phyloP scores from a whole-genome alignment of 352 stramenopile genomes.

The Phytophthora multivora region DNA sequence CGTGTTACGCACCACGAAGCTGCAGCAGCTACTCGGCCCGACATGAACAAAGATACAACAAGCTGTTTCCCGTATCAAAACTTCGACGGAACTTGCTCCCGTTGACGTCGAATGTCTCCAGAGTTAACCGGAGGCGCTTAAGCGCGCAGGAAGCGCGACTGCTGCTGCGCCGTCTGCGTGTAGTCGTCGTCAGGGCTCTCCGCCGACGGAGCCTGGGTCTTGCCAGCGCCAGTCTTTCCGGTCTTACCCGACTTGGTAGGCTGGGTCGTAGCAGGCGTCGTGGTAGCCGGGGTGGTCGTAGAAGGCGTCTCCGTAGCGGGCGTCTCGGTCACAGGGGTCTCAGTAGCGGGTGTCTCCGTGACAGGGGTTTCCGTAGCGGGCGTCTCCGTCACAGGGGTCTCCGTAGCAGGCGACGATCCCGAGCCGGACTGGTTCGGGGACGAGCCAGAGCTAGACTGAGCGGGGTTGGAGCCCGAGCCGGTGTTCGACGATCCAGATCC shows the following conservation, averaged over 20 bases:
- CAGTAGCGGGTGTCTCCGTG: conserved; percentile 3
- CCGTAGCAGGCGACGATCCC: too few relatives aligned
- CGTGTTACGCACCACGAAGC: conserved; percentile 15
- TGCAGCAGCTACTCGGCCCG: conserved; percentile 7
- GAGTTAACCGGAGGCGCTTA: conserved; percentile 15
- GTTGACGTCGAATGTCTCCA: conserved; percentile 33
- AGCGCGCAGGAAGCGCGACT: conserved; percentile 29
- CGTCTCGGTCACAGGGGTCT: conserved; percentile 4
- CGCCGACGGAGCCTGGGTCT: conserved; percentile 7
- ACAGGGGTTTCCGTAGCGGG: too few relatives aligned
- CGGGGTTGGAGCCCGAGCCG: conserved; percentile 1
- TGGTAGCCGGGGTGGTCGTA: conserved; percentile 1
- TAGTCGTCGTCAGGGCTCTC: conserved; percentile 28
- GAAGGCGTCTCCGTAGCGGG: conserved; percentile 4
- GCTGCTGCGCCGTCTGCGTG: conserved; percentile 25
- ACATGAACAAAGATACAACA: conserved; percentile 41
- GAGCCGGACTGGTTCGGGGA: conserved; percentile 14
- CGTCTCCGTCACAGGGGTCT: neutral
- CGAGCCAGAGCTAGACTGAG: conserved; percentile 16
- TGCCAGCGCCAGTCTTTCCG: conserved; percentile 24
- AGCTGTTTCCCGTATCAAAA: conserved; percentile 31
- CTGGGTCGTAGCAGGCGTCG: conserved; percentile 12
- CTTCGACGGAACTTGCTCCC: conserved; percentile 35
- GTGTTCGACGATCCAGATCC: neutral
- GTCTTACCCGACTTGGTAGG: conserved; percentile 25